Evolutionary conservation across 768 basidiomycete genomes (phyloP), one percentile per base, ranked within the genome.

Genomic region (Pulveroboletus frians): DNA sequence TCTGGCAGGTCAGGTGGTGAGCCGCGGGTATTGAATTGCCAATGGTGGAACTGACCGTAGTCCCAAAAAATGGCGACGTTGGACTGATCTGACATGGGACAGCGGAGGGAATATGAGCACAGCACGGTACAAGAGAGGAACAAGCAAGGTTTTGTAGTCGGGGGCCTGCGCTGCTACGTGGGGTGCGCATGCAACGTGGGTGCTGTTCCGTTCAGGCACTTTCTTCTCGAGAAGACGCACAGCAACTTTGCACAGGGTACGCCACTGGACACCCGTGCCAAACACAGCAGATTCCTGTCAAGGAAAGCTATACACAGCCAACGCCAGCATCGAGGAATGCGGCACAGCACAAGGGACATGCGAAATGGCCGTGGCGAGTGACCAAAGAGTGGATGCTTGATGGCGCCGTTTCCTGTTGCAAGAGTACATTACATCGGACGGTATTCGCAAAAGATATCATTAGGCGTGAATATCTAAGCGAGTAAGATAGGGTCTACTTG

Each of bases 401-500:
- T 37, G 43, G 11, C 13, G 40, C 11, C 18, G 39, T 49, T 49
- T 20, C 49, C 44, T 55, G 56, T 36, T 36, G 47, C 35, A 39
- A 37, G 42, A 31, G 39, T 56, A 54, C 51, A 56, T 58, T 53
- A 53, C 58, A 54, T 56, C 43, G 56, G 43, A 54, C 43, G 46
- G 41, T 36, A 56, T 50, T 46, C 38, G 48, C 41, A 46, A 46
- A 35, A 52, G 46, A 52, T 49, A 57, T 49, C 43, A 35, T 54
- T 21, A 53, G 41, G 48, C 23, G 30, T 17, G 43, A 53, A 36
- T 54, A 62, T 52, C 60, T 62, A 62, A 47, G 36, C 20, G 18
- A 23, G 40, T 43, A 51, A 54, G 44, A 53, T 56, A 54, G 39
- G 37, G 49, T 72, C 73, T 79, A 86, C 76, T 86, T 86, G 57